Conservation (phyloP, 148 eudicot genomes). For the Drosera capensis region DNA sequence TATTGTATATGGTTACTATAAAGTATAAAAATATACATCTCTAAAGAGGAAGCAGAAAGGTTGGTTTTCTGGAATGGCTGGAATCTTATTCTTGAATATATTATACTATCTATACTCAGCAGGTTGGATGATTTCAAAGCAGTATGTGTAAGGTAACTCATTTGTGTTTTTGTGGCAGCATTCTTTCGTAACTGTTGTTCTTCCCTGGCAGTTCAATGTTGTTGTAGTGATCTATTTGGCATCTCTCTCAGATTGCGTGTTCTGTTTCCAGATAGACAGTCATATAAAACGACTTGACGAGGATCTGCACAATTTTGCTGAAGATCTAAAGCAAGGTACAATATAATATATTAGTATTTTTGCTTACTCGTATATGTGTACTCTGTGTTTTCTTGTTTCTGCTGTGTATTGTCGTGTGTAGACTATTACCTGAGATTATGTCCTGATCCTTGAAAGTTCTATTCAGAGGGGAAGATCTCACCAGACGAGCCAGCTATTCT, state of each 20-base stretch:
- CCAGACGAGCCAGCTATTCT: constrained; percentile 80
- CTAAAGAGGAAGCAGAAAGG: too few species aligned
- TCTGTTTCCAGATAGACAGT: constrained; percentile 79
- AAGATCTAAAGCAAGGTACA: constrained; percentile 93
- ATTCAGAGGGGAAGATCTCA: constrained; percentile 84
- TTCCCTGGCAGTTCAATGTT: neutral
- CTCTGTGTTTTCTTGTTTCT: neutral
- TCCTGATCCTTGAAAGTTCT: constrained; percentile 2
- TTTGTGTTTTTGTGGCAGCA: too few species aligned
- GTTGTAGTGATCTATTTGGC: neutral
- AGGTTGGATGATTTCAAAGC: too few species aligned
- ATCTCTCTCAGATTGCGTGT: constrained; percentile 5
- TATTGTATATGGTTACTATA: too few species aligned
- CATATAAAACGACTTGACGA: constrained; percentile 95
- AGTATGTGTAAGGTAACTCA: too few species aligned
- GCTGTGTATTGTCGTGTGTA: neutral
- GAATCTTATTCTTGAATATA: too few species aligned
- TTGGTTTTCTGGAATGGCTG: too few species aligned
- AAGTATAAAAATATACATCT: too few species aligned
- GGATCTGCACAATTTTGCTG: constrained; percentile 86
- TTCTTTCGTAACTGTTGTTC: too few species aligned
- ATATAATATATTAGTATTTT: constrained; percentile 1
- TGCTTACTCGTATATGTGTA: constrained; percentile 2
- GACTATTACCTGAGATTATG: constrained; percentile 2
- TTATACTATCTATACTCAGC: too few species aligned